Evolutionary conservation across 225 moss, liverwort and hornwort genomes (phyloP).

Genomic region (Marchantia paleacea): DNA sequence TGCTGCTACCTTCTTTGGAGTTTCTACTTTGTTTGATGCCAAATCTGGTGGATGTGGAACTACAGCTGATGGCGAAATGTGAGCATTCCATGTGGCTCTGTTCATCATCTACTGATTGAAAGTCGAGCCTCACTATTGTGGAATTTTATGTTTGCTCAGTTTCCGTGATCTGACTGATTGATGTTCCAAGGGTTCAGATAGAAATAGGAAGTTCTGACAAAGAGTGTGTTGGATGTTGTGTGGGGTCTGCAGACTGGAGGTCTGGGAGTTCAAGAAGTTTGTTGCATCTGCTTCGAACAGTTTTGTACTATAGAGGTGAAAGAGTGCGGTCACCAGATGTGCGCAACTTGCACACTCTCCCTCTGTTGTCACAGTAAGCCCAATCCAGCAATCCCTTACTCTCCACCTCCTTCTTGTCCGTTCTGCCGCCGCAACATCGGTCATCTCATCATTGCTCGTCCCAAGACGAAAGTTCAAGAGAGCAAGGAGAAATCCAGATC

Average conservation of each 20-base stretch:
- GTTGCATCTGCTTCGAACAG: conserved; percentile 61
- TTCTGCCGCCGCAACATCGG: conserved; percentile 56
- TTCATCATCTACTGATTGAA: too few species aligned
- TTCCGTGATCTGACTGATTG: too few species aligned
- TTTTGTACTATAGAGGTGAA: conserved; percentile 57
- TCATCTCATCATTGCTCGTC: conserved; percentile 49
- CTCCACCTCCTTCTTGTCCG: conserved; percentile 52
- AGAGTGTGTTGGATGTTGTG: background rate
- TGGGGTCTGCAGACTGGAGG: conserved; percentile 37
- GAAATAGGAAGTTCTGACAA: too few species aligned
- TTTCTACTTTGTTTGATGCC: too few species aligned
- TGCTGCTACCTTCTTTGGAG: too few species aligned
- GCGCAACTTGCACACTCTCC: conserved; percentile 53
- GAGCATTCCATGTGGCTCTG: too few species aligned
- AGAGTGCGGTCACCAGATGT: conserved; percentile 68
- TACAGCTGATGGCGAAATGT: too few species aligned
- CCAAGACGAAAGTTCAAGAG: conserved; percentile 36
- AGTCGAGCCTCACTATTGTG: too few species aligned
- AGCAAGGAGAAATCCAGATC: conserved; percentile 31
- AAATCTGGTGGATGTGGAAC: too few species aligned
- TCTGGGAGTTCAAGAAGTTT: conserved; percentile 43
- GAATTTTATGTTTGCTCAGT: too few species aligned
- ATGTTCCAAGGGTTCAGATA: too few species aligned
- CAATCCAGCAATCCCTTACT: conserved; percentile 47
- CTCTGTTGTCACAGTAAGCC: conserved; percentile 64